Base-by-base conservation (phyloP, 2,329 filamentous ascomycete genomes). In the Chaetomiaceae sp. region DNA sequence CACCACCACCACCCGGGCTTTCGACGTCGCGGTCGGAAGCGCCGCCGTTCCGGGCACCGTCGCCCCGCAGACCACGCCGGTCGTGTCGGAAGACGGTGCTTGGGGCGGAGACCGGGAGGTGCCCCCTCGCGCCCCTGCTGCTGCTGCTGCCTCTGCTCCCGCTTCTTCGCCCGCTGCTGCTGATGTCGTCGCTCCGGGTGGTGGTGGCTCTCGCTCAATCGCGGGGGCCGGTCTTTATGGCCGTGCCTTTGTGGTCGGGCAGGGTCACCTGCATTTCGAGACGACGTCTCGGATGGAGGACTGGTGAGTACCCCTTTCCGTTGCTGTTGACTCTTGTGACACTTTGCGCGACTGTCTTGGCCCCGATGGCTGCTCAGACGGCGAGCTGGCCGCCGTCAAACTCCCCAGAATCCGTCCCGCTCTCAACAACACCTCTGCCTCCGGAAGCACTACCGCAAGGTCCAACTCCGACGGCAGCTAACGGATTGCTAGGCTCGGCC, bases 21-120 rank as follows among this genome's bases (percentile, higher is more conserved):
- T 43, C 51, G 31, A 53, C 7, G 48, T 48, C 29, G 36, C 51
- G 12, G 43, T 53, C 38, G 51, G 42, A 15, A 47, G 44, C 45
- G 50, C 22, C 37, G 51, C 29, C 19, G 6, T 15, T 19, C 25
- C 20, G 6, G 46, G 46, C 40, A 33, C 39, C 40, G 4, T 34
- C 8, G 51, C 46, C n/a, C 46, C 46, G 7, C 23, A 46, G 23
- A 17, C 33, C 15, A 12, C 52, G 15, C 45, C 34, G n/a, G 36
- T 9, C 20, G 42, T 19, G 12, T 33, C 42, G 23, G 36, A 33
- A 5, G 38, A 23, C 29, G 31, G 39, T 19, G 33, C 34, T 17
- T 11, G 15, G 20, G 31, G 1, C 23, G 33, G 23, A 25, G 25
- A 17, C 8, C 39, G 31, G n/a, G n/a, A 27, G 15, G 39, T 31